Base-by-base conservation (phyloP, 2,329 filamentous ascomycete genomes). In the Fusarium algeriense region DNA sequence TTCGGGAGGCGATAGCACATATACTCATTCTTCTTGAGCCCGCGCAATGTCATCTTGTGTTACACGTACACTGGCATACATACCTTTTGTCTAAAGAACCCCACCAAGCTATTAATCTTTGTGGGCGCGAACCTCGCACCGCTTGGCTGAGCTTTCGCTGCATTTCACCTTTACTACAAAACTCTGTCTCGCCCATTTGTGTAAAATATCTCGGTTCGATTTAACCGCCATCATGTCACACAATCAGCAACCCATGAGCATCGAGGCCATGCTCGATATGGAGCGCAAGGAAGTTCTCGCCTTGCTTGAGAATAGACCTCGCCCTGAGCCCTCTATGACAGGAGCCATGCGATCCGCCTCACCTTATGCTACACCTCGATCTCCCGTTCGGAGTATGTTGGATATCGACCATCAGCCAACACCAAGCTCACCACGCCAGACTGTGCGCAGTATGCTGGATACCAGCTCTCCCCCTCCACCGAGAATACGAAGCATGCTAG, bases 211-310 rank as follows among this genome's bases (percentile, higher is more conserved):
- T 26, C 49, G 48, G 48, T 45, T 70, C 44, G 40, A 57, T 41
- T 20, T 26, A 32, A n/a, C 55, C 60, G 65, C 52, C 74, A 76
- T 55, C 66, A 82, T 82, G 80, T 77, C 80, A 64, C 77, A 75
- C 56, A 77, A 73, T 13, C 70, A 78, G 53, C 81, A 82, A 54
- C 83, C 84, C 23, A 93, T 93, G 91, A 94, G 92, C 77, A 88
- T 95, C 77, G 92, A 94, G 82, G 88, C 91, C 52, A 89, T 91
- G 72, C 85, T 94, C 70, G 92, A 94, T 78, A 91, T 94, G 83
- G 93, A 95, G 84, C 88, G 92, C 68, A 85, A 86, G 69, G 92
- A 93, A 81, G 90, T 94, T 41, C 84, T 94, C 72, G 90, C 89
- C 50, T 83, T 93, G 67, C 84, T 94, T 44, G 90, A 92, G 79